Base-by-base conservation (phyloP, 805 yeast species). In the Candida cerambycidarum region DNA sequence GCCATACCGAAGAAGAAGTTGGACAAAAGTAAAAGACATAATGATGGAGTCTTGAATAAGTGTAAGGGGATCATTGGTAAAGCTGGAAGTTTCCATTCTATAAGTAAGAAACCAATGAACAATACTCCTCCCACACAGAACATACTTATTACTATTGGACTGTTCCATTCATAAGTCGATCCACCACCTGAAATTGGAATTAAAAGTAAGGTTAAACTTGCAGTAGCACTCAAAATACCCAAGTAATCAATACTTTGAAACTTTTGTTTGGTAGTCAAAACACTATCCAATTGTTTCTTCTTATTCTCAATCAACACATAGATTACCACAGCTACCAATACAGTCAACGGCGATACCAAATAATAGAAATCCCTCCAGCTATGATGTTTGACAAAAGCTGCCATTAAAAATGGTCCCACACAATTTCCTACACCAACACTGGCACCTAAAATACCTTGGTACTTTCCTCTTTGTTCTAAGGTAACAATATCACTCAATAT, bases 141-240 rank as follows among this genome's bases (percentile, higher is more conserved):
- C 57, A 68, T 58, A 10, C 52, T 47, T 21, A 69, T 69, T 2
- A 68, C 66, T 13, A 65, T 36, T 0, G 69, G 41, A 39, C 71
- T 75, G 50, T 70, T 52, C 89, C 89, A 84, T 0, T 65, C 57
- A 53, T 71, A 80, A 9, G 75, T 63, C 6, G 75, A 64, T 2
- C 88, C 88, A 25, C 88, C 89, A 15, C 83, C 82, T 48, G 75
- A 71, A 15, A 80, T 56, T 2, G 83, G 82, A 13, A 81, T 67
- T 39, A 80, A 65, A n/a, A 81, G 53, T 4, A 80, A 58, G 0
- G 79, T 73, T 23, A 73, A 65, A 0, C 77, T 73, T 0, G 76
- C 64, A 5, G 81, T 63, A 23, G 78, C 62, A 11, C 75, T 57
- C 15, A 74, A 44, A 35, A 78, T 68, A 0, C 89, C 89, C 5